Conservation (phyloP, 768 basidiomycete genomes). For the Leccinum aurantiacum region DNA sequence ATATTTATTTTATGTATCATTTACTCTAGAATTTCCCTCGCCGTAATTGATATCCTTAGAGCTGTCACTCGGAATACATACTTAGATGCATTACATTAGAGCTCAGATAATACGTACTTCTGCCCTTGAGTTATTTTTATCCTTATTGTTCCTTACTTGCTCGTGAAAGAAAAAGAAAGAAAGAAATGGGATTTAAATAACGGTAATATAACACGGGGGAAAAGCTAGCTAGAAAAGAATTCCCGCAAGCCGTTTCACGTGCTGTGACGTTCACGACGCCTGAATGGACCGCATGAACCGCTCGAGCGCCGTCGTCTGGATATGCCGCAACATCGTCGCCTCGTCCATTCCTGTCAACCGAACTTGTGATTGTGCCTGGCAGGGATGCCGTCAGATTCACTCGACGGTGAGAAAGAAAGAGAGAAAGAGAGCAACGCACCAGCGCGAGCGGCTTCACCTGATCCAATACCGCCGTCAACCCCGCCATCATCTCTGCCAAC, state of each 20-base stretch:
- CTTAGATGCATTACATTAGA: background rate
- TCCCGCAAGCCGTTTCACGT: background rate
- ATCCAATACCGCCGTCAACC: constrained; percentile 59
- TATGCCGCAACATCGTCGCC: constrained; percentile 58
- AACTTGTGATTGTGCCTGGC: constrained; percentile 42
- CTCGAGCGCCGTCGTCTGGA: constrained; percentile 62
- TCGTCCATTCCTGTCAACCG: constrained; percentile 51
- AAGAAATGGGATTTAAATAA: constrained; percentile 21
- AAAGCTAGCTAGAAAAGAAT: background rate
- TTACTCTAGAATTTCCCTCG: background rate
- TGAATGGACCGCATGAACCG: constrained; percentile 63
- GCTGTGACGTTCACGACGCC: constrained; percentile 24
- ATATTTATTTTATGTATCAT: no score
- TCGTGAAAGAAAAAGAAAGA: background rate
- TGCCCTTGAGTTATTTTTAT: background rate
- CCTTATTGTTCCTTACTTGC: background rate
- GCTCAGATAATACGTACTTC: background rate
- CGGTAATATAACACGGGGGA: constrained; percentile 13
- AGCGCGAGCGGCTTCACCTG: constrained; percentile 57
- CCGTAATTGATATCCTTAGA: background rate
- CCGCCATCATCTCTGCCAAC: constrained; percentile 67
- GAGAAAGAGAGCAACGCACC: constrained; percentile 43
- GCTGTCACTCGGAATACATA: background rate
- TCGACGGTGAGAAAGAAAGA: background rate
- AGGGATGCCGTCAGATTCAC: constrained; percentile 5